These are phyloP conservation scores for Trichoderma asperellum DNA, from an alignment of 2,329 filamentous ascomycete species.

Conservation along the genomic window DNA sequence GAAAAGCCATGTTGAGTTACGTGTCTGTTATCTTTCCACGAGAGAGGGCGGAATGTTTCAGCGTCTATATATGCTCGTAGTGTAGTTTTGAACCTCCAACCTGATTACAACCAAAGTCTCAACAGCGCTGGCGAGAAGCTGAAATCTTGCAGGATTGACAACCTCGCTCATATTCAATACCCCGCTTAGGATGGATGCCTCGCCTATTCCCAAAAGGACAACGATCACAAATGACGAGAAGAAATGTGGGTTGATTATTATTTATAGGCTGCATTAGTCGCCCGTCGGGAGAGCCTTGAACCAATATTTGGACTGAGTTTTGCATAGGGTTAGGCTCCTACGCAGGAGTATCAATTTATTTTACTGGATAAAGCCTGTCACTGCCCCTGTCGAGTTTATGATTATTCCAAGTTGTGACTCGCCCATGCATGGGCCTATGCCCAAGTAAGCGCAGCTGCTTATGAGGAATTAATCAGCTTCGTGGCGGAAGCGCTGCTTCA, in stretches of 20 bases:
- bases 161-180: neutral
- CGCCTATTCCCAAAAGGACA: conserved; percentile 5
- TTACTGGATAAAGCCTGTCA: neutral
- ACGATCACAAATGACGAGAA: conserved; percentile 12
- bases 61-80: neutral
- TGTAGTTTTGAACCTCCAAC: neutral
- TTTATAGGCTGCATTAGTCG: conserved; percentile 12
- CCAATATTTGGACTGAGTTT: neutral
- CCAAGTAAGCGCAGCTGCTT: neutral
- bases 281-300: neutral
- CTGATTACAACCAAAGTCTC: neutral
- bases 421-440: conserved; percentile 7
- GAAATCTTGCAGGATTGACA: neutral
- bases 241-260: conserved; percentile 13
- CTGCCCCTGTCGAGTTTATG: neutral
- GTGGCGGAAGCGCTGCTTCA: neutral
- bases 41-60: neutral
- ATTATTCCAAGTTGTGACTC: neutral
- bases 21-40: neutral
- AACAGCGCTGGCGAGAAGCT: neutral
- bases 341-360: neutral
- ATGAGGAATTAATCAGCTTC: neutral
- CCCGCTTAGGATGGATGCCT: conserved; percentile 9
- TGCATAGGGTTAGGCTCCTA: conserved; percentile 4
- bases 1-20: neutral